Percentiles rank a stretch among this genome's conserved stretches.
phyloP scores from a whole-genome alignment of 768 basidiomycete species.

The Suillus paluster region DNA sequence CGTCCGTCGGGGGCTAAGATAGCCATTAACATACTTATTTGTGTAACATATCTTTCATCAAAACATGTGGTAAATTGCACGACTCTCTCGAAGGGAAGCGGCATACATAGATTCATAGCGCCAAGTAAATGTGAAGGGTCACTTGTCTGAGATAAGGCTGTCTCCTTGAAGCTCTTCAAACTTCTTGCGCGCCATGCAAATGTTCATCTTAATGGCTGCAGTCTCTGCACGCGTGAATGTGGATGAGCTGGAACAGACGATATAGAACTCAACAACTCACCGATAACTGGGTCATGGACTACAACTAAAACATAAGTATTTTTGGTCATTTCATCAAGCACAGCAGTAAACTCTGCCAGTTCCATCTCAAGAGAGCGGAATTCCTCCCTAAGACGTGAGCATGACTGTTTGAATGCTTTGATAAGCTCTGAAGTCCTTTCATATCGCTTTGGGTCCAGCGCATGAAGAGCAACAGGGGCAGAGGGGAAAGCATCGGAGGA shows the following conservation, averaged over 20 bases:
- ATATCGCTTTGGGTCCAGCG: conserved; percentile 72
- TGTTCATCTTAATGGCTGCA: conserved; percentile 85
- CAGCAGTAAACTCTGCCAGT: conserved; percentile 81
- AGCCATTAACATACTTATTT: not conserved
- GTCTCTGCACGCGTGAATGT: conserved; percentile 60
- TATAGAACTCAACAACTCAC: conserved; percentile 44
- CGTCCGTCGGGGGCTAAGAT: not conserved
- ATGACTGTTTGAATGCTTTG: conserved; percentile 94
- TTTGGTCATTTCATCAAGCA: conserved; percentile 89
- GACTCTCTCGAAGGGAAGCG: not conserved
- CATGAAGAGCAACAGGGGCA: conserved; percentile 41
- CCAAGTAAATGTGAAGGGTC: not conserved
- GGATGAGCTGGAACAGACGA: conserved; percentile 4
- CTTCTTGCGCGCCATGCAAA: conserved; percentile 82
- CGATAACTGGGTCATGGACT: conserved; percentile 87
- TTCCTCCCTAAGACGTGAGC: conserved; percentile 82
- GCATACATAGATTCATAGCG: not conserved
- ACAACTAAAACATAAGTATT: conserved; percentile 94
- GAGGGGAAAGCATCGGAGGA: conserved; percentile 31
- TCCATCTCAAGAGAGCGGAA: conserved; percentile 90
- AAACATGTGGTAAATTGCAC: not conserved
- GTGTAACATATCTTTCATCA: not conserved
- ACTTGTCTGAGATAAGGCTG: conserved; percentile 44
- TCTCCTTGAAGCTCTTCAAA: conserved; percentile 90
- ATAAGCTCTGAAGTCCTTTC: conserved; percentile 92